Conservation (phyloP, 768 basidiomycete species). For the Cyclocybe cylindracea region DNA sequence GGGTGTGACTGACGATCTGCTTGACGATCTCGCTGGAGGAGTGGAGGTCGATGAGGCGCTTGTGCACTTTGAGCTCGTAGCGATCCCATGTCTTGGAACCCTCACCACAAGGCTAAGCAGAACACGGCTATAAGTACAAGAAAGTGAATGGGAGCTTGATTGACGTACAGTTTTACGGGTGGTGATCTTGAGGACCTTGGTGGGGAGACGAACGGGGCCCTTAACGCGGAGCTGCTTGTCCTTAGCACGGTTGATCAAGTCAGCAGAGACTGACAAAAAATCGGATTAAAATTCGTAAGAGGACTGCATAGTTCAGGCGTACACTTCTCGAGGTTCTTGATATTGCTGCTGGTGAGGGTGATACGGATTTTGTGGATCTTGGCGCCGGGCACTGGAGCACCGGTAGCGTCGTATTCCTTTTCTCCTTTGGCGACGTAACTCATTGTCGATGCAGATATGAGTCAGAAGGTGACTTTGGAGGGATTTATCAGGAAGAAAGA, state of each 20-base stretch:
- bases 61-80: constrained; percentile 99
- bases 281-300: background rate
- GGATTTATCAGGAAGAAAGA: constrained; percentile 2
- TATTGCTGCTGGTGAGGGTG: constrained; percentile 97
- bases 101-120: constrained; percentile 92
- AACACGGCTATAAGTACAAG: constrained; percentile 6
- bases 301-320: constrained; percentile 22
- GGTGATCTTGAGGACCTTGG: constrained; percentile 98
- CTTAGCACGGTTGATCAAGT: constrained; percentile 98
- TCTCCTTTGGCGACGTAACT: constrained; percentile 99
- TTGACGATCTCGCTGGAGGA: constrained; percentile 99
- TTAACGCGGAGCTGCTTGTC: constrained; percentile 99
- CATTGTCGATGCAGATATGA: constrained; percentile 64
- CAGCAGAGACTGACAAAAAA: constrained; percentile 72
- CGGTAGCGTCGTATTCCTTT: constrained; percentile 96
- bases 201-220: constrained; percentile 98
- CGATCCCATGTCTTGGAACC: constrained; percentile 99
- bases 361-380: constrained; percentile 99
- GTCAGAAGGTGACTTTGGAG: constrained; percentile 77
- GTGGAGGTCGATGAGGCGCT: constrained; percentile 98
- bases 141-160: background rate
- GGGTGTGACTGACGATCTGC: constrained; percentile 82
- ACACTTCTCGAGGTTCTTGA: constrained; percentile 99
- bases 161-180: constrained; percentile 93
- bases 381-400: constrained; percentile 79